Evolutionary conservation across 1,139 yeast species (phyloP).

Genomic region (Kodamaea ohmeri): DNA sequence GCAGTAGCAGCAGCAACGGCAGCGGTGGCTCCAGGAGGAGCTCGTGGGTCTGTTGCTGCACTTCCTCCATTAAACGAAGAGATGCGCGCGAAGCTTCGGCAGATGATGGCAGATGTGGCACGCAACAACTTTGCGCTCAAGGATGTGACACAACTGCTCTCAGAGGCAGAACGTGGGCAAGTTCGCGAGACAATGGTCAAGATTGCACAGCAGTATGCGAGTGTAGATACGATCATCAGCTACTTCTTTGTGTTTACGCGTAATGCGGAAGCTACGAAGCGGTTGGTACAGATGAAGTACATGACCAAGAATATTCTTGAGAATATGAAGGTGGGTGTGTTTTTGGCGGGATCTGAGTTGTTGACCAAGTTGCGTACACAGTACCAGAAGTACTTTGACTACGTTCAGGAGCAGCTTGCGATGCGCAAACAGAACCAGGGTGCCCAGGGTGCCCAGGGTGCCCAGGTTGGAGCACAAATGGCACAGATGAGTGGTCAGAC

Average conservation of each 20-base stretch:
- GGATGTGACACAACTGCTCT: conserved; percentile 59
- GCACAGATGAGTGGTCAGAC: too few relatives aligned
- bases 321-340: conserved; percentile 57
- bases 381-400: conserved; percentile 70
- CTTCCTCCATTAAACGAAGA: conserved; percentile 46
- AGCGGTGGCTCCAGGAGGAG: conserved; percentile 7
- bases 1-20: conserved; percentile 2
- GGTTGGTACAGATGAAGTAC: conserved; percentile 72
- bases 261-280: conserved; percentile 70
- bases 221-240: conserved; percentile 74
- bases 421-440: conserved; percentile 24
- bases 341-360: conserved; percentile 65
- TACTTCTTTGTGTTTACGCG: conserved; percentile 73
- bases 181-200: conserved; percentile 58
- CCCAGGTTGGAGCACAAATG: too few relatives aligned
- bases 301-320: conserved; percentile 78
- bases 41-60: conserved; percentile 12
- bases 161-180: conserved; percentile 61
- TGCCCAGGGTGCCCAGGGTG: conserved; percentile 5
- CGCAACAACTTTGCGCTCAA: conserved; percentile 63
- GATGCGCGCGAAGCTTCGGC: conserved; percentile 50
- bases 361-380: conserved; percentile 69
- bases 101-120: conserved; percentile 66
- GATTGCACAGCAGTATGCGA: conserved; percentile 61
- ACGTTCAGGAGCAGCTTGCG: conserved; percentile 53